Evolutionary conservation across 805 yeast species (phyloP).

Genomic region (Deakozyma indianensis): DNA sequence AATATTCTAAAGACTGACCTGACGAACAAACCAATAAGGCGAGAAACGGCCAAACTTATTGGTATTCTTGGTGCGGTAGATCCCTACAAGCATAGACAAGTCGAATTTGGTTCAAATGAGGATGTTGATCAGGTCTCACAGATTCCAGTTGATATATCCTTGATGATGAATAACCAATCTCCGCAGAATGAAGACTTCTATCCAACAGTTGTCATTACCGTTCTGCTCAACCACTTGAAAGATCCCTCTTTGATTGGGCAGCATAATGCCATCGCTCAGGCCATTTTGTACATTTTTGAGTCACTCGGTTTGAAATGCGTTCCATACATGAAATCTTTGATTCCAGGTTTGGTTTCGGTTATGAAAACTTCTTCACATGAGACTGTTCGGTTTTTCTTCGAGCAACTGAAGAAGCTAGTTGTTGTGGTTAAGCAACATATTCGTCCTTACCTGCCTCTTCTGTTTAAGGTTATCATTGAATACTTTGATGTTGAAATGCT

Average conservation of each 20-base stretch:
- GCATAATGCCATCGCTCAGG: constrained; percentile 87
- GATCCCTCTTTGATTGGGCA: constrained; percentile 77
- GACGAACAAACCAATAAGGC: constrained; percentile 46
- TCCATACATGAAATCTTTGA: constrained; percentile 72
- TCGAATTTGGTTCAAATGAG: constrained; percentile 55
- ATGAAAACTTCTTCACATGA: constrained; percentile 62
- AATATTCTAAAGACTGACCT: constrained; percentile 71
- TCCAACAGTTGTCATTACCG: constrained; percentile 86
- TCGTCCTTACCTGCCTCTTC: constrained; percentile 62
- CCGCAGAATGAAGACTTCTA: constrained; percentile 85
- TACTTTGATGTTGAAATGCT: constrained; percentile 49
- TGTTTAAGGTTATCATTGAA: constrained; percentile 62
- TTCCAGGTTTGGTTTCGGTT: constrained; percentile 76
- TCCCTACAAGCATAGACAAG: constrained; percentile 89
- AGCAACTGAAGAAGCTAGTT: constrained; percentile 69
- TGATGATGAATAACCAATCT: constrained; percentile 85
- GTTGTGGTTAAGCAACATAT: constrained; percentile 81
- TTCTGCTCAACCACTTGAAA: constrained; percentile 66
- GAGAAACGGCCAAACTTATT: constrained; percentile 77
- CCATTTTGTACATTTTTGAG: constrained; percentile 81
- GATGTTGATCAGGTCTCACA: constrained; percentile 44
- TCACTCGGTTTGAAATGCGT: constrained; percentile 81
- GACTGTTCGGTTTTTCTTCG: constrained; percentile 75
- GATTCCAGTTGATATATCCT: constrained; percentile 79
- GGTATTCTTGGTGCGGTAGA: constrained; percentile 95